Evolutionary conservation across 768 basidiomycete species (phyloP).

Genomic region (Leccinum incarnatum): DNA sequence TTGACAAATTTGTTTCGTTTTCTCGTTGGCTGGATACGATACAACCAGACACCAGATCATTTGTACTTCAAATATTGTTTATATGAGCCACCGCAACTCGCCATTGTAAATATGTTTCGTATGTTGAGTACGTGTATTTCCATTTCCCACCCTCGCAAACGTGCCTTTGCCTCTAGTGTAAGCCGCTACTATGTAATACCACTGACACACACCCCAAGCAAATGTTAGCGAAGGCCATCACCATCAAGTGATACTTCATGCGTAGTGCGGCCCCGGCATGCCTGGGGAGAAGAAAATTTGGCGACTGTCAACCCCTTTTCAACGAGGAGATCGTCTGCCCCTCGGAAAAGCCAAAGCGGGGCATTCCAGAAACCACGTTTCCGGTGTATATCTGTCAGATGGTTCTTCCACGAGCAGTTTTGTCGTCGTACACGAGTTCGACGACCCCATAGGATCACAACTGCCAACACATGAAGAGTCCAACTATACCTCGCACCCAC

Average conservation of each 20-base stretch:
- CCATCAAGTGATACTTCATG: slow-evolving; percentile 13
- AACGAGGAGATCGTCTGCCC: slow-evolving; percentile 3
- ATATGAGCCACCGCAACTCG: too few relatives aligned
- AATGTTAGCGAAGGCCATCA: background rate
- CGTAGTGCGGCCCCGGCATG: slow-evolving; percentile 14
- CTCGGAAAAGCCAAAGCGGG: background rate
- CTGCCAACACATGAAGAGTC: background rate
- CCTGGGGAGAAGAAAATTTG: slow-evolving; percentile 27
- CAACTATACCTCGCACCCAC: background rate
- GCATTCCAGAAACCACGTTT: slow-evolving; percentile 12
- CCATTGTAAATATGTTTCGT: too few relatives aligned
- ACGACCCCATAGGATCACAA: slow-evolving; percentile 7
- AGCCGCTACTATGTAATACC: background rate
- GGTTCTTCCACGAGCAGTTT: slow-evolving; percentile 14
- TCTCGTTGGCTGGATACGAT: too few relatives aligned
- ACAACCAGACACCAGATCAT: too few relatives aligned
- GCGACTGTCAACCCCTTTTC: slow-evolving; percentile 24
- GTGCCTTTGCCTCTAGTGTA: too few relatives aligned
- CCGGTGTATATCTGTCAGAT: slow-evolving; percentile 24
- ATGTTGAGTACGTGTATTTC: too few relatives aligned
- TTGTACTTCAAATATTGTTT: too few relatives aligned
- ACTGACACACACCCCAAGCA: background rate
- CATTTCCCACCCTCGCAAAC: too few relatives aligned
- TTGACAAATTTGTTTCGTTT: too few relatives aligned
- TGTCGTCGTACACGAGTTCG: slow-evolving; percentile 26